These are phyloP conservation scores for Clavispora phyllophila DNA, from an alignment of 805 yeast genomes.

Conservation along the genomic window DNA sequence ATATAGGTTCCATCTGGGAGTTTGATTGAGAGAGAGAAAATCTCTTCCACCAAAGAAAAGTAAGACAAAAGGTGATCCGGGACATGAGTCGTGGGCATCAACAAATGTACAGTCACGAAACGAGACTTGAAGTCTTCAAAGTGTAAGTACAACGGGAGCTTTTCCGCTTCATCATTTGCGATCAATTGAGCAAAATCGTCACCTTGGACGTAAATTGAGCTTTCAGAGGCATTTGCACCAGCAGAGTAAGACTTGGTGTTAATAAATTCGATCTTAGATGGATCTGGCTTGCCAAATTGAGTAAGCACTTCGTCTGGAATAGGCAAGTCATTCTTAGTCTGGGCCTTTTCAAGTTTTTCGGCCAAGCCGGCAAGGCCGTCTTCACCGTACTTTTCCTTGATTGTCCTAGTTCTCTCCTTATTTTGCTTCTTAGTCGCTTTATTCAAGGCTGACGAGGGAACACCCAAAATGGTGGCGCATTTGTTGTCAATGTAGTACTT, in stretches of 20 bases:
- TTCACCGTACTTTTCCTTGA: conserved; percentile 50
- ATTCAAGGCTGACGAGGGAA: conserved; percentile 64
- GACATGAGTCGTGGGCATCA: conserved; percentile 51
- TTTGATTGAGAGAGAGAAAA: conserved; percentile 69
- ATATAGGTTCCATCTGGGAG: conserved; percentile 54
- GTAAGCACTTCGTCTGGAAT: conserved; percentile 67
- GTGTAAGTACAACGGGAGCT: conserved; percentile 67
- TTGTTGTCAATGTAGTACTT: conserved; percentile 54
- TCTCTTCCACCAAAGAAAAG: conserved; percentile 55
- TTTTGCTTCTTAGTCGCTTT: conserved; percentile 46
- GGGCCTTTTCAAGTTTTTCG: conserved; percentile 55
- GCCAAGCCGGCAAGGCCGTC: conserved; percentile 53
- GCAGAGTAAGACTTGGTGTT: conserved; percentile 60
- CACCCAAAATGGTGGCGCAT: conserved; percentile 62
- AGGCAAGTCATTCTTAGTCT: conserved; percentile 60
- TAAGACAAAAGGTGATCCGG: conserved; percentile 56
- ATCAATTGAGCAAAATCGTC: conserved; percentile 17
- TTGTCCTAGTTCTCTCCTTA: conserved; percentile 43
- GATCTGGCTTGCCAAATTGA: conserved; percentile 67
- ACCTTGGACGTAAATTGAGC: conserved; percentile 24
- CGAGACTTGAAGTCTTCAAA: conserved; percentile 76
- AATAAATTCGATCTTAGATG: conserved; percentile 68
- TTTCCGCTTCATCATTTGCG: conserved; percentile 31
- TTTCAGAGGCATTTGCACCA: conserved; percentile 40
- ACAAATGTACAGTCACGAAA: conserved; percentile 64